Percentiles rank a stretch among this genome's conserved stretches.
Evolutionary conservation across 345 rosid genomes (phyloP).

Genomic region (Populus simonii): DNA sequence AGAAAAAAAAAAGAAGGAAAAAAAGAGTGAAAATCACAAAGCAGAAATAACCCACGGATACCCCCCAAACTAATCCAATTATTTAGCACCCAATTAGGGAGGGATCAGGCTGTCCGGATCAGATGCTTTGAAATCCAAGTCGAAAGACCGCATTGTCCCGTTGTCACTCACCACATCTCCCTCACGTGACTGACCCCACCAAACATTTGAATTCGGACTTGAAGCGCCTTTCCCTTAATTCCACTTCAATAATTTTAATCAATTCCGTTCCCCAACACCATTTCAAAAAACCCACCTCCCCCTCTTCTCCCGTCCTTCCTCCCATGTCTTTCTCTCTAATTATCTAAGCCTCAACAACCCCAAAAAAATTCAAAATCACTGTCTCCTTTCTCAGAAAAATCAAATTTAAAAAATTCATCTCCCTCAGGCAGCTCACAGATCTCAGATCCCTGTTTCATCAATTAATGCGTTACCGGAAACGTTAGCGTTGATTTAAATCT

Average conservation of each 20-base stretch:
- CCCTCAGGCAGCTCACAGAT: not conserved
- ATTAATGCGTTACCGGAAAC: not conserved
- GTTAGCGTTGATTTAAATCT: not conserved
- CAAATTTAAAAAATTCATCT: not conserved
- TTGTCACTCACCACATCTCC: slow-evolving; percentile 6
- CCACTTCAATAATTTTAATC: not conserved
- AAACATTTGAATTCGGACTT: slow-evolving; percentile 23
- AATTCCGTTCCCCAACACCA: not conserved
- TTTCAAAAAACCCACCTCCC: not conserved
- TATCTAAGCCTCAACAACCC: not conserved
- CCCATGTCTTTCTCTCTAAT: not conserved
- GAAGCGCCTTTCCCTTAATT: slow-evolving; percentile 17
- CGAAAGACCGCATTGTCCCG: not conserved
- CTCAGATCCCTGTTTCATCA: not conserved
- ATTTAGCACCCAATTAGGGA: not conserved
- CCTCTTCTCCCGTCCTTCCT: not conserved
- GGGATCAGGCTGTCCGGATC: not conserved
- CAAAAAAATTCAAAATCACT: not conserved
- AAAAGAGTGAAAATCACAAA: too few species aligned
- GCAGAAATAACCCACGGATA: too few species aligned
- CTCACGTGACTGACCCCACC: slow-evolving; percentile 23
- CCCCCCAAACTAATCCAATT: too few species aligned
- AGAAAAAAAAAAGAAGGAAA: too few species aligned
- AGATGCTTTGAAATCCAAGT: not conserved
- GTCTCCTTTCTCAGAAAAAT: too few species aligned